Base-by-base conservation (phyloP, 1,284 basidiomycete genomes). In the Cystodermella granulosa region DNA sequence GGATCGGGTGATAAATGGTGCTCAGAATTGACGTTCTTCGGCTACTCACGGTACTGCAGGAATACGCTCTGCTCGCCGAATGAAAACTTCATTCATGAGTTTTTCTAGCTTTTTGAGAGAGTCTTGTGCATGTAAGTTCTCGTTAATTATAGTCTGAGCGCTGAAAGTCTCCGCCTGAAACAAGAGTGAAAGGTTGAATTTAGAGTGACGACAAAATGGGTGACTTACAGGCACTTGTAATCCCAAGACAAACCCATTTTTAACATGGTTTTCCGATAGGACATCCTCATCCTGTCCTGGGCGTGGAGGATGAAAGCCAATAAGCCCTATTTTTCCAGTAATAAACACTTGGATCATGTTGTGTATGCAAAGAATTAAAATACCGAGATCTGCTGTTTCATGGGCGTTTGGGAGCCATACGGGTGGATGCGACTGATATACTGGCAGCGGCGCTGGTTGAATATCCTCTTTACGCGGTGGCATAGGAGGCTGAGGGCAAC, bases 241-340 rank as follows among this genome's bases (percentile, higher is more conserved):
- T 22, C 72, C 69, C 20, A 83, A 70, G 5, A 72, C 60, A 51
- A 88, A 87, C 0, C 95, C 95, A 60, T 79, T 78, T 69, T 87
- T 88, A 48, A 97, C 81, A 55, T 85, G 86, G 0, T 65, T 59
- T 48, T 89, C 83, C 0, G 87, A 85, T 46, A 96, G 70, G 4
- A 82, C 67, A 59, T 96, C 92, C 65, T 96, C 94, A 22, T 87
- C 83, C 64, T 94, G 89, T 5, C 81, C 80, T 15, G 87, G 81
- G 44, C 80, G 75, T 3, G 91, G 87, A 34, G 92, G 91, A 61
- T 87, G 82, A 61, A 92, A 92, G 26, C 91, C 90, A 42, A 83
- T 80, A 60, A 85, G 93, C 14, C 91, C 90, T 92, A 47, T 11
- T 48, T 39, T 42, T 8, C 24, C 45, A 26, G 39, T 36, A 20